Evolutionary conservation across 257 asterid species (phyloP), one percentile per base, ranked within the genome.

Genomic region (Coffea canephora): DNA sequence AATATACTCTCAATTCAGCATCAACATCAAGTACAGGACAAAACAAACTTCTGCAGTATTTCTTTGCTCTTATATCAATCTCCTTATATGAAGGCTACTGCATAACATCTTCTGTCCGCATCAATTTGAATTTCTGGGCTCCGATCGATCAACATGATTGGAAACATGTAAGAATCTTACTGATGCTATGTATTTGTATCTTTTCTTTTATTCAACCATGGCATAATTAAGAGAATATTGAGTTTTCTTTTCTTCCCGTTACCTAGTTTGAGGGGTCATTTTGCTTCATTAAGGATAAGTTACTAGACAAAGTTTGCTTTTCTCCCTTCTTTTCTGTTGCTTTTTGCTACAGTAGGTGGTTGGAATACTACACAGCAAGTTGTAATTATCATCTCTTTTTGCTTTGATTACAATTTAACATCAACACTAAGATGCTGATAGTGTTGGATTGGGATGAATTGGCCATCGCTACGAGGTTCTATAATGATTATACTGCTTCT

Each of bases 1-100:
- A 23, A 43, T 50, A 1, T 0, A 39, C 50, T 25, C 27, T 61
- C 54, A 46, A 69, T 55, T 86, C 87, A 75, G 76, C 89, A 73
- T 89, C 92, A 75, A 77, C 89, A 73, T 89, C 92, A 86, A 74
- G 36, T 64, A 81, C 81, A 79, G 41, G 23, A 48, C 8, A 21
- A 79, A 76, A 77, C 78, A 27, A 73, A 83, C 80, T 55, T 77
- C 65, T 69, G 6, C 43, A 39, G 43, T 39, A 46, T 41, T 50
- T 41, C 71, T 73, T 73, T 5, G 71, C 72, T 43, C 31, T 74
- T 48, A 61, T 39, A 21, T 52, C 41, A 25, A 27, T 77, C 61
- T 50, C 39, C 48, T 8, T 55, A n/a, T 74, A 54, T 50, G 14
- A n/a, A 18, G 15, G 39, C 27, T 14, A 18, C 41, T 31, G 45